Conservation (phyloP, 2,329 filamentous ascomycete species). For the Colletotrichum gloeosporioides region DNA sequence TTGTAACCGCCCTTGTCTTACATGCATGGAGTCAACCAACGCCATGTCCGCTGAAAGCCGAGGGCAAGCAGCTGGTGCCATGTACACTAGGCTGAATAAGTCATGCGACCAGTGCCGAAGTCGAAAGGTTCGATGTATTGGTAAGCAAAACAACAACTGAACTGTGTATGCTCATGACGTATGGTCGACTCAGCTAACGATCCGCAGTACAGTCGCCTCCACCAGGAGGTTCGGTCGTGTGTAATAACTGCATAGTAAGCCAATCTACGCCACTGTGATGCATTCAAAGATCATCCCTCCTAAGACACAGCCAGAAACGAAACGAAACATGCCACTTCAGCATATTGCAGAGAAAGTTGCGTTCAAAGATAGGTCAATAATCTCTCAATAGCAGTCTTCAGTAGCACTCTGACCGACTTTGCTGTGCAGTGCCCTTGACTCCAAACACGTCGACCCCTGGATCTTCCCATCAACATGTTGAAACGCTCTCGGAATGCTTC, state of each 20-base stretch:
- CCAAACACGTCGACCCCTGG: not conserved
- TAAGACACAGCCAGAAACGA: not conserved
- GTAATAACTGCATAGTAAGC: not conserved
- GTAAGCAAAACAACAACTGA: not conserved
- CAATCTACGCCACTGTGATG: rapidly evolving
- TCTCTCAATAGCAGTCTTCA: not conserved
- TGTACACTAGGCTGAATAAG: not conserved
- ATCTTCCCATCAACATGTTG: not conserved
- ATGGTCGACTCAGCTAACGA: not conserved
- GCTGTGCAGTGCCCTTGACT: not conserved
- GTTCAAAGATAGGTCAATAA: not conserved
- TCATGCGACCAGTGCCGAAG: not conserved
- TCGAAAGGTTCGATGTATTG: not conserved
- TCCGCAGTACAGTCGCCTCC: not conserved
- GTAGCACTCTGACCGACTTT: not conserved
- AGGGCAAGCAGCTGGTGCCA: not conserved
- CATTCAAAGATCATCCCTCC: not conserved
- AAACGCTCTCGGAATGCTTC: not conserved
- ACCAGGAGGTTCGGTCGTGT: not conserved
- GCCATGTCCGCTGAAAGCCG: not conserved
- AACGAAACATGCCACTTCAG: not conserved
- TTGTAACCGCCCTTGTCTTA: not conserved
- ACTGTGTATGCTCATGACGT: not conserved
- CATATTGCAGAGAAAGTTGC: not conserved
- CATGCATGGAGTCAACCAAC: not conserved